A percentile compares a stretch with the other conserved stretches of the same genome.
These are phyloP conservation scores for Pseudomicrostroma phylloplanum DNA, from an alignment of 1,284 basidiomycete species.

Conservation along the genomic window DNA sequence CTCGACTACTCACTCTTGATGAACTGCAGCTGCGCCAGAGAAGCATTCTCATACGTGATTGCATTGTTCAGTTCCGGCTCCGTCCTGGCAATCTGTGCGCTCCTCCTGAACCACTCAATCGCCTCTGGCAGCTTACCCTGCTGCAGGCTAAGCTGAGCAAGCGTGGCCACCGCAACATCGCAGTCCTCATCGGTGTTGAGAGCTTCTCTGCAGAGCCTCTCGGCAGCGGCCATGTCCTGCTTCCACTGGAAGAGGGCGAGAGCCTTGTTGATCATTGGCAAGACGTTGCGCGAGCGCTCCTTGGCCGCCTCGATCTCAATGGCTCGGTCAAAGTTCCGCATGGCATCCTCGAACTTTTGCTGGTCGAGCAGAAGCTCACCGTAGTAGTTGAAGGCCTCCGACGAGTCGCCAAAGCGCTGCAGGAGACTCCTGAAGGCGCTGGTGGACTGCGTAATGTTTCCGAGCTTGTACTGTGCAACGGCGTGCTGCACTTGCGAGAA, in stretches of 20 bases:
- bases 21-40: conserved; percentile 42
- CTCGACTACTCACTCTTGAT: conserved; percentile 20
- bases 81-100: conserved; percentile 78
- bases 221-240: conserved; percentile 76
- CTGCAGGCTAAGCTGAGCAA: conserved; percentile 88
- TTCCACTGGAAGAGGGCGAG: conserved; percentile 93
- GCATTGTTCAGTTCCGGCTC: conserved; percentile 85
- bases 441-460: conserved; percentile 72
- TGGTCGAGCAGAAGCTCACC: conserved; percentile 94
- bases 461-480: conserved; percentile 91
- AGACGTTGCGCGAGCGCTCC: conserved; percentile 33
- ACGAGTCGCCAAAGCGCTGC: conserved; percentile 33
- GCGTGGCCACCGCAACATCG: conserved; percentile 90
- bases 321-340: conserved; percentile 90
- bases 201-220: conserved; percentile 79
- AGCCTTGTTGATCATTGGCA: conserved; percentile 91
- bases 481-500: conserved; percentile 95
- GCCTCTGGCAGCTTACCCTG: conserved; percentile 83
- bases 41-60: conserved; percentile 61
- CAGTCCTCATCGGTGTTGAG: conserved; percentile 77
- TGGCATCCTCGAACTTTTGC: conserved; percentile 77
- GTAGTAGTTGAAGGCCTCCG: conserved; percentile 57
- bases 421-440: conserved; percentile 66
- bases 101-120: conserved; percentile 77
- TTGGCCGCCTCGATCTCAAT: conserved; percentile 72